Base-by-base conservation (phyloP, 2,329 filamentous ascomycete species). In the Sodiomyces alkalinus region DNA sequence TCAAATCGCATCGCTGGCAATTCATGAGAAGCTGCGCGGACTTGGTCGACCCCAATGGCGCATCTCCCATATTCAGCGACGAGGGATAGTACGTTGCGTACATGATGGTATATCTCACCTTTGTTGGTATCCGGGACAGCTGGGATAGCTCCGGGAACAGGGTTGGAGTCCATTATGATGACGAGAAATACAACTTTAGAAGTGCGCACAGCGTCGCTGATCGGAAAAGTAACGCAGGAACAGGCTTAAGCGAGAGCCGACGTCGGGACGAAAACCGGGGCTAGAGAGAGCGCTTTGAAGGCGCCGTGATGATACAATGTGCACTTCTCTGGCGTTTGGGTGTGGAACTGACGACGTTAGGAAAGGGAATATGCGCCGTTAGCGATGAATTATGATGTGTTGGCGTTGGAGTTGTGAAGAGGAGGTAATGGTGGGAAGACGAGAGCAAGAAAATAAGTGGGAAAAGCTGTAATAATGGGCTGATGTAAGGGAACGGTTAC, bases 91-190 rank as follows among this genome's bases (percentile, higher is more conserved):
- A n/a, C n/a, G n/a, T n/a, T n/a, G n/a, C n/a, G n/a, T 8, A 28
- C n/a, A 20, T 21, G 32, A 22, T 17, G 17, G 23, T 9, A 10
- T 26, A 15, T 20, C 34, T 32, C 47, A 49, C 47, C 46, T 47
- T 48, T 46, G 15, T 42, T 38, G 40, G 44, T 37, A 36, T 29
- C 29, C 20, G 23, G 34, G 26, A 41, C 39, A 35, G 36, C 37
- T 32, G 30, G 40, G 17, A 26, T 29, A 31, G 33, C 24, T 34
- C 27, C 33, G 28, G 31, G 22, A 17, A 20, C 31, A 23, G 35
- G 33, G 38, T 22, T 46, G 33, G 44, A 41, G 28, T 48, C 42
- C 48, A 51, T 51, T 31, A 41, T 43, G 45, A 50, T 51, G 47
- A 50, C 48, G 48, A 49, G 46, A 43, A 19, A 7, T 6, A 8